Base-by-base conservation (phyloP, 768 basidiomycete species). In the Rhizopogon vesiculosus region DNA sequence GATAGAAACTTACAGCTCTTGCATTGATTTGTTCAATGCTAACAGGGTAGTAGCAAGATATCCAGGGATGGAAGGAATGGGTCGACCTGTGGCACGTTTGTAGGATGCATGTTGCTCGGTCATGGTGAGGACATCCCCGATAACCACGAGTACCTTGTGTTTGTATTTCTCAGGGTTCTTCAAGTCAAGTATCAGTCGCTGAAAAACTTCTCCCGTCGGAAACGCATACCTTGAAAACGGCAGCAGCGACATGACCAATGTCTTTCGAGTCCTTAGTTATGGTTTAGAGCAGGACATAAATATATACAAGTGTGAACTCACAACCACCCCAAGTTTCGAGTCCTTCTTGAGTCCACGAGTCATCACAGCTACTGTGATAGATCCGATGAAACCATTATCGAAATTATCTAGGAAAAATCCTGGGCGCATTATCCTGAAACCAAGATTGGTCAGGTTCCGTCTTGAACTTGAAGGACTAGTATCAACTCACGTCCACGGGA, bases 361-460 rank as follows among this genome's bases (percentile, higher is more conserved):
- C 7, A 77, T 48, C 2, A 74, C 70, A 33, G 65, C 66, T 3
- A 63, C 64, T 1, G 75, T 68, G 29, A 77, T 62, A 2, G 66
- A 60, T 5, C 76, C 76, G 18, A 76, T 67, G 3, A 62, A 64
- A 35, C 22, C 35, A 4, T 73, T 69, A 8, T 74, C 68, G 41
- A 72, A 76, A 51, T 77, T 76, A 49, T 77, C 76, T 74, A 77
- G 73, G 59, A 78, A 78, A 54, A 77, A 74, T 8, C 64, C 70
- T 3, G 75, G 75, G 6, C 75, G 74, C 22, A 77, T 49, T 49
- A 77, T 72, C 16, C 74, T 76, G 55, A 40, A 6, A 28, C 7
- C 9, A 46, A 28, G 28, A 18, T 28, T 6, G 5, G 45, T 51
- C 43, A n/a, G 22, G 29, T 38, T 35, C 31, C 1, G 31, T 38